Evolutionary conservation across 2,329 filamentous ascomycete genomes (phyloP).

Genomic region (Arthroderma sp.): DNA sequence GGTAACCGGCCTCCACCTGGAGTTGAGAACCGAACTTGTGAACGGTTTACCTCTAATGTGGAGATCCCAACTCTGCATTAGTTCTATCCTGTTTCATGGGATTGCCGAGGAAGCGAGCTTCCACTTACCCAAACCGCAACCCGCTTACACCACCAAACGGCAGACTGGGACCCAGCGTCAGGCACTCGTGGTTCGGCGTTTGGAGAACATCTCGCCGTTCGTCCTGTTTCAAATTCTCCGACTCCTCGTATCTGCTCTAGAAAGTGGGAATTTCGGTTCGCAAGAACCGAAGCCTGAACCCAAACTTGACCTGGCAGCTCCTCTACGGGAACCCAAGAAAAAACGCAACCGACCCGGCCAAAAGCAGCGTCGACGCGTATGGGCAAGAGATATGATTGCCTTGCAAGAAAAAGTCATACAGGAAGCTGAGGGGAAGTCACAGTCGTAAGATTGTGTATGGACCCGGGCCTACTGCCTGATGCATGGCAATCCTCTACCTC

Average conservation of each 20-base stretch:
- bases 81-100: neutral
- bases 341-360: slow-evolving; percentile 1
- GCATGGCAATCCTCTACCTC: neutral
- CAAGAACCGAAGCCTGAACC: neutral
- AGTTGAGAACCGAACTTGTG: neutral
- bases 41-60: slow-evolving; percentile 1
- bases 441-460: neutral
- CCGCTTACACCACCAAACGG: neutral
- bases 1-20: neutral
- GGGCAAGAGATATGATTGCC: neutral
- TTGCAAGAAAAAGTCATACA: neutral
- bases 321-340: slow-evolving; percentile 4
- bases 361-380: slow-evolving; percentile 1
- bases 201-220: slow-evolving; percentile 16
- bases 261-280: neutral
- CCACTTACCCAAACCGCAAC: neutral
- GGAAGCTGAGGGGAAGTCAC: neutral
- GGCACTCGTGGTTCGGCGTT: slow-evolving; percentile 16
- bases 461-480: slow-evolving; percentile 1
- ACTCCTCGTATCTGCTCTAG: slow-evolving; percentile 2
- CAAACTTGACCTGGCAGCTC: neutral
- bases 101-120: neutral
- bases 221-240: neutral
- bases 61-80: neutral
- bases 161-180: slow-evolving; percentile 10